Base-by-base conservation (phyloP, 1,139 yeast species). In the Blastobotrys proliferans region DNA sequence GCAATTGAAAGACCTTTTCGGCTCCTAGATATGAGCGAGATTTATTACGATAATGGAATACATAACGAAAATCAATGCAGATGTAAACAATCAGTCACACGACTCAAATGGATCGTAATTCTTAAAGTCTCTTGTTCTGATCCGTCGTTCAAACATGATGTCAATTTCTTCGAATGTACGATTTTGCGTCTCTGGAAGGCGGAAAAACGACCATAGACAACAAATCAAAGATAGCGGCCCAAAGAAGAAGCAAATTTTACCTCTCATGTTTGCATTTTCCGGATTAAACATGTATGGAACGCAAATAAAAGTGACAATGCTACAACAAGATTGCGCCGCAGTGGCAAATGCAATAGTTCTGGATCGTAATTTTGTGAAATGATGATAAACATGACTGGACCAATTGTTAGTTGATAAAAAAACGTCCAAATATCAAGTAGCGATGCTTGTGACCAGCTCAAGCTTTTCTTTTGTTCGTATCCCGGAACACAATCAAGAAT, bases 151-250 rank as follows among this genome's bases (percentile, higher is more conserved):
- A 34, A 55, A 55, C 51, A 55, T 49, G 42, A 55, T 43, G 61
- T 79, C 84, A 54, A 79, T 61, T 56, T 79, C 84, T 41, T 78
- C 83, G 55, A 66, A 77, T 2, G 82, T 76, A 58, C 80, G 71
- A 41, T 69, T 72, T 55, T 66, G 69, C 14, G 82, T 73, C 55
- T 79, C 85, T 4, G 85, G 85, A 40, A 79, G 64, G 40, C 76
- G 71, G 58, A 77, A 77, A 59, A 59, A 75, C 30, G 66, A 55
- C 81, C 81, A 61, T 10, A 53, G 38, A 4, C 42, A 14, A 20
- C 50, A 46, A 10, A 64, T 13, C 3, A 72, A 47, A 20, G 74
- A 64, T 40, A 75, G 61, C 0, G 74, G 82, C 17, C 74, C 78
- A 73, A 76, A 78, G 55, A 79, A 69, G 56, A 76, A 75, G 1